Conservation (phyloP, 768 basidiomycete genomes). For the Serendipita indica region DNA sequence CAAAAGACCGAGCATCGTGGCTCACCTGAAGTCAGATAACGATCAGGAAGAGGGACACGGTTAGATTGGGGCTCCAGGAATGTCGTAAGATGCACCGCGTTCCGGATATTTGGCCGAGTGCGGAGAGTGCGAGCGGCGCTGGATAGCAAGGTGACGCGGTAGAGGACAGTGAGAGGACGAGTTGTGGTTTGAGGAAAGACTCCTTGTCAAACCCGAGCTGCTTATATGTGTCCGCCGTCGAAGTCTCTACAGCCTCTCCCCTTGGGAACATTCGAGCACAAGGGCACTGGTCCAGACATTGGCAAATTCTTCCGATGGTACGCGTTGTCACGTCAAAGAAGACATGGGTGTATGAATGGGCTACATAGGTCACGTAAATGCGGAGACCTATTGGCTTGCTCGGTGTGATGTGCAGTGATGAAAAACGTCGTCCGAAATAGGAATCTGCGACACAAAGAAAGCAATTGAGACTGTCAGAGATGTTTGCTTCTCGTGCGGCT, state of each 20-base stretch:
- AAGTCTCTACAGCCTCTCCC: too few relatives aligned
- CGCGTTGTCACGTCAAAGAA: too few relatives aligned
- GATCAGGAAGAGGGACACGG: conserved; percentile 7
- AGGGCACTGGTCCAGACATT: too few relatives aligned
- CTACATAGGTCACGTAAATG: too few relatives aligned
- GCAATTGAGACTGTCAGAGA: neutral
- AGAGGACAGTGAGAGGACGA: neutral
- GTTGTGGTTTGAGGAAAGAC: neutral
- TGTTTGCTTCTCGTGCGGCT: conserved; percentile 3
- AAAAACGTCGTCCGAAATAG: conserved; percentile 6
- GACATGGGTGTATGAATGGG: too few relatives aligned
- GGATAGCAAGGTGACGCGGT: too few relatives aligned
- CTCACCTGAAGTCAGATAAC: conserved; percentile 8
- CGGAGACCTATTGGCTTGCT: neutral
- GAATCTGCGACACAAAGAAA: neutral
- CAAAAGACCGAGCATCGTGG: conserved; percentile 7
- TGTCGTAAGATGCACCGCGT: conserved; percentile 6
- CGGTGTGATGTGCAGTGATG: neutral
- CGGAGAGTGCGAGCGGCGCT: neutral
- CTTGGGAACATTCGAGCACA: too few relatives aligned
- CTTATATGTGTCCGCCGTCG: too few relatives aligned
- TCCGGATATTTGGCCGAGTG: neutral
- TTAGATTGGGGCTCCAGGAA: conserved; percentile 1
- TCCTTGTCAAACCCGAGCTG: too few relatives aligned
- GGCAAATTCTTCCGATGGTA: too few relatives aligned